A percentile compares a stretch with the other conserved stretches of the same genome.
Conservation (phyloP, 805 yeast genomes). For the Brettanomyces bruxellensis region DNA sequence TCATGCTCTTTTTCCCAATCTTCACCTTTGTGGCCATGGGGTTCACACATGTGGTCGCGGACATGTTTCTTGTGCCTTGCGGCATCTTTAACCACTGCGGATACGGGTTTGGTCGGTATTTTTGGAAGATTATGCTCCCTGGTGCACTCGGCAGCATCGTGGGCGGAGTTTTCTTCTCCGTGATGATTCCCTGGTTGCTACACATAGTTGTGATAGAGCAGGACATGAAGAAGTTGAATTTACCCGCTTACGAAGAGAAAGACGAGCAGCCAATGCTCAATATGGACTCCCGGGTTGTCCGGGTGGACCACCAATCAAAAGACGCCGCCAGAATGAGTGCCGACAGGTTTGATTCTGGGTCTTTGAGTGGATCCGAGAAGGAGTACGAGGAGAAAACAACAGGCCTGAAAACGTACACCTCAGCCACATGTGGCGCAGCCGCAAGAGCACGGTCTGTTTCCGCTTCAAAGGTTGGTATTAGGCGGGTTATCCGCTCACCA, state of each 20-base stretch:
- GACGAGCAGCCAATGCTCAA: slow-evolving; percentile 78
- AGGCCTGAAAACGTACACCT: neutral
- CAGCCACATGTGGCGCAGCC: neutral
- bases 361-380: neutral
- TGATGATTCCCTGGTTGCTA: slow-evolving; percentile 61
- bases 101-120: slow-evolving; percentile 50
- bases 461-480: neutral
- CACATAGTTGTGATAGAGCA: slow-evolving; percentile 66
- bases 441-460: neutral
- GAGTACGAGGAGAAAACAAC: neutral
- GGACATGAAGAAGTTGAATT: slow-evolving; percentile 50
- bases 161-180: slow-evolving; percentile 67
- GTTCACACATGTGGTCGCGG: slow-evolving; percentile 75
- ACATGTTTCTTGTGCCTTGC: slow-evolving; percentile 59
- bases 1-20: slow-evolving; percentile 57
- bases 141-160: slow-evolving; percentile 67
- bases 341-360: neutral
- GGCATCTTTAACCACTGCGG: slow-evolving; percentile 64
- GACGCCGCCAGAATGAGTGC: neutral
- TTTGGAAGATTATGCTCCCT: slow-evolving; percentile 68
- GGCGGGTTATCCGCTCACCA: slow-evolving; percentile 40
- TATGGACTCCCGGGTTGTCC: slow-evolving; percentile 71
- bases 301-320: slow-evolving; percentile 13
- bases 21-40: slow-evolving; percentile 76
- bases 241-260: slow-evolving; percentile 61